Base-by-base conservation (phyloP, 2,329 filamentous ascomycete species). In the Arthrinium puccinioides region DNA sequence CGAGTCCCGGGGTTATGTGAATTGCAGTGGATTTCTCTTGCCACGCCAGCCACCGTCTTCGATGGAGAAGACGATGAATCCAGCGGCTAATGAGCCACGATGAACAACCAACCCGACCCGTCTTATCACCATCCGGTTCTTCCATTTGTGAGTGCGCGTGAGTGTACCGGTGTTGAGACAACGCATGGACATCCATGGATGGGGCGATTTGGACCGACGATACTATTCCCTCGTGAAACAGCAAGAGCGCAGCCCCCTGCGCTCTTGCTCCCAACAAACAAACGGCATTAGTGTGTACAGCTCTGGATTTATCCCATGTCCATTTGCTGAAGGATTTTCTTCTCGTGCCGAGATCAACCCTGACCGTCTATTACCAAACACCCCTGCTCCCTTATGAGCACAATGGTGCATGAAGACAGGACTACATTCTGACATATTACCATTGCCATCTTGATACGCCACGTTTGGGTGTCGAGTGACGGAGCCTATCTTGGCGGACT, bases 361-460 rank as follows among this genome's bases (percentile, higher is more conserved):
- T 47, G 57, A 56, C 64, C 52, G 52, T 64, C 65, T 57, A 79
- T 80, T 80, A 82, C 76, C 76, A 82, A 81, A 76, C 76, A 79
- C 70, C 62, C 61, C 61, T 64, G 70, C 67, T 61, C 50, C 25
- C 43, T 13, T 43, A 36, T 49, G 40, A 56, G 51, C 50, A 54
- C 53, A 43, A 63, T 59, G 66, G 73, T 79, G 76, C 72, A 80
- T 81, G 76, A 70, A 79, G 72, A 71, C 64, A 62, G 64, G 72
- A 70, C 64, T 61, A 78, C 71, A 78, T 67, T 38, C 44, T 27
- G 3, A n/a, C 25, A 14, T 2, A n/a, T 25, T 25, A 13, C 13
- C 23, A 8, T 25, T 25, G 23, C 32, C 24, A 35, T 35, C 16
- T 8, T 35, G 33, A 19, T 21, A 11, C 19, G n/a, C 6, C 18